Evolutionary conservation across 1,284 basidiomycete genomes (phyloP).

Genomic region (Volvariella volvacea): DNA sequence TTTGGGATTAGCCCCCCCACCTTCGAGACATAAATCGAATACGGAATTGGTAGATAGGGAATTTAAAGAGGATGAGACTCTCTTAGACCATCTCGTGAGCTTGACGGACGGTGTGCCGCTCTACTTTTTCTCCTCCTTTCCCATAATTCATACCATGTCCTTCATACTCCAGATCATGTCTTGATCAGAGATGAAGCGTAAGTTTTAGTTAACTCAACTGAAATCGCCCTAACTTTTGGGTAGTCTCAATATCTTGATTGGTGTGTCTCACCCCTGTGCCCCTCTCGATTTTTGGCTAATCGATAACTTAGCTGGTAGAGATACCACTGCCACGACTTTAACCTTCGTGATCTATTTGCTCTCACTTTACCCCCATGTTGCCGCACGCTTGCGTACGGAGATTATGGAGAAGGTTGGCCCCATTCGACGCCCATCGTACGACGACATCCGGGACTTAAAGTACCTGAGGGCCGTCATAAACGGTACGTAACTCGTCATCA

Average conservation of each 20-base stretch:
- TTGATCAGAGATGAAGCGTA: slow-evolving; percentile 11
- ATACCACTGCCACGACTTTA: slow-evolving; percentile 31
- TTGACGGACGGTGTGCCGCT: slow-evolving; percentile 23
- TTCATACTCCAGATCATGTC: slow-evolving; percentile 16
- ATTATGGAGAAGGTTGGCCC: slow-evolving; percentile 36
- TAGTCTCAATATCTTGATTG: slow-evolving; percentile 7
- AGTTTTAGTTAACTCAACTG: no score
- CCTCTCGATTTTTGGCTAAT: no score
- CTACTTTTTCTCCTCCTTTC: not conserved
- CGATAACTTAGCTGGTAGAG: slow-evolving; percentile 4
- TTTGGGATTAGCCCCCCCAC: slow-evolving; percentile 9
- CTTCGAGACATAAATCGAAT: slow-evolving; percentile 11
- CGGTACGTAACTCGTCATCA: slow-evolving; percentile 20
- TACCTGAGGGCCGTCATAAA: slow-evolving; percentile 45
- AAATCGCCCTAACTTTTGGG: no score
- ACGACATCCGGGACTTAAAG: slow-evolving; percentile 41
- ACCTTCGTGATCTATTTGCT: slow-evolving; percentile 48
- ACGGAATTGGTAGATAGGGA: slow-evolving; percentile 11
- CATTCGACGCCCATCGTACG: slow-evolving; percentile 32
- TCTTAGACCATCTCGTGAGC: slow-evolving; percentile 31
- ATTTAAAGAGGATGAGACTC: slow-evolving; percentile 14
- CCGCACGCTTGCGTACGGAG: slow-evolving; percentile 38
- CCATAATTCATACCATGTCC: no score
- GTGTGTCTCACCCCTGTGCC: not conserved
- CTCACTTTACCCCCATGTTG: slow-evolving; percentile 37